Evolutionary conservation across 108 stramenopile genomes (phyloP), one percentile per base, ranked within the genome.

Genomic region (Cyclotella baltica): DNA sequence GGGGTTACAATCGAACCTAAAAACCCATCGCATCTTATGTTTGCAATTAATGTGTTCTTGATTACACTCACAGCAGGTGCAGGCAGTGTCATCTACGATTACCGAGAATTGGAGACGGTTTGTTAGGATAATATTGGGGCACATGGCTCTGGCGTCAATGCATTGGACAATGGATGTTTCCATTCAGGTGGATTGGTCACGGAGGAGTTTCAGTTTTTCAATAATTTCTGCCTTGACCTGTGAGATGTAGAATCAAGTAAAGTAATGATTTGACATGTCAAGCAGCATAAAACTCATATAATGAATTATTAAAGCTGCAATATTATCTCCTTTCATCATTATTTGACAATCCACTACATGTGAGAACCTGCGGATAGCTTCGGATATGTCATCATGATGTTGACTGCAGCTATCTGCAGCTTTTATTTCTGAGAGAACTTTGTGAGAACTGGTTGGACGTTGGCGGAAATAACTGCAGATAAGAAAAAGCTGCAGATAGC

Each of bases 51-150:
- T 97, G 66, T 87, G 88, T 40, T 89, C 87, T 66, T 93, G 94
- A 84, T 99, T 99, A 82, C 93, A 99, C 66, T 98, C 97, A 73
- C 99, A 99, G 4, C 96, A 86, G 3, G 99, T 98, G 81, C 99
- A 99, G 27, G 85, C 94, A 23, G 93, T 89, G 75, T 97, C 95
- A 75, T 97, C 87, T 19, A 98, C 98, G 37, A 99, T 98, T 27
- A 98, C 97, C 73, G 92, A 87, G 9, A 97, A 98, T 87, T 99
- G 99, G 51, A 99, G 85, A 11, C 99, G 95, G 76, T 99, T 99
- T 22, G 98, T 97, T 30, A 99, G 73, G 76, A 99, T 99, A 72
- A 99, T 99, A 87, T 99, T 99, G 58, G 99, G 99, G 84, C 99
- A 99, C 99, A 99, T 99, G 36, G 99, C 99, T 36, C 96, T 97